phyloP scores from a whole-genome alignment of 768 basidiomycete genomes.

The Phaeotremella skinneri region DNA sequence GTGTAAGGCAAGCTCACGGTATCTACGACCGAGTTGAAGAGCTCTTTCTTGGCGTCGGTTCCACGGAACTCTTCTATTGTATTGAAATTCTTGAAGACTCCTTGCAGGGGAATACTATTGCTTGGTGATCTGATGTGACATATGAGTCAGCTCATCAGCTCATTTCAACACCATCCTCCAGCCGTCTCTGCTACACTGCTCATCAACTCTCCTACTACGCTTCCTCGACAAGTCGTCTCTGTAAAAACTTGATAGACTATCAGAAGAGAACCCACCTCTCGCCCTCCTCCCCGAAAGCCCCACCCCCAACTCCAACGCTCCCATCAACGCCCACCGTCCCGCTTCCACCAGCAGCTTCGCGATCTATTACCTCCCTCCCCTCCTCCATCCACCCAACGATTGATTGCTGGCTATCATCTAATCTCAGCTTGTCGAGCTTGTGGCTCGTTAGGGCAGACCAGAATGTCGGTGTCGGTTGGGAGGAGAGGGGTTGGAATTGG shows the following conservation, averaged over 20 bases:
- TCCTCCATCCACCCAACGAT: conserved; percentile 67
- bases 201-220: conserved; percentile 4
- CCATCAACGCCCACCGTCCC: conserved; percentile 66
- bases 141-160: too few relatives aligned
- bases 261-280: conserved; percentile 31
- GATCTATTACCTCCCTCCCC: conserved; percentile 70
- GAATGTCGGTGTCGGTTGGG: conserved; percentile 82
- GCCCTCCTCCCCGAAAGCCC: conserved; percentile 37
- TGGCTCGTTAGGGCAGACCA: conserved; percentile 85
- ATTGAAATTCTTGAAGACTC: conserved; percentile 88
- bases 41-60: conserved; percentile 76
- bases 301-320: conserved; percentile 41
- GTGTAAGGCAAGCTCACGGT: conserved; percentile 56
- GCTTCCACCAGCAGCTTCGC: conserved; percentile 55
- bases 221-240: neutral
- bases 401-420: conserved; percentile 69
- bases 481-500: conserved; percentile 85
- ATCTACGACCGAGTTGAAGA: conserved; percentile 72
- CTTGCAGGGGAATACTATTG: conserved; percentile 54
- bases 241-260: neutral
- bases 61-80: conserved; percentile 91
- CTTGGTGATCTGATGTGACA: conserved; percentile 22
- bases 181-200: too few relatives aligned
- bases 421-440: conserved; percentile 85
- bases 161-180: too few relatives aligned